Conservation (phyloP, 306 rosid species). For the Argentina anserina region DNA sequence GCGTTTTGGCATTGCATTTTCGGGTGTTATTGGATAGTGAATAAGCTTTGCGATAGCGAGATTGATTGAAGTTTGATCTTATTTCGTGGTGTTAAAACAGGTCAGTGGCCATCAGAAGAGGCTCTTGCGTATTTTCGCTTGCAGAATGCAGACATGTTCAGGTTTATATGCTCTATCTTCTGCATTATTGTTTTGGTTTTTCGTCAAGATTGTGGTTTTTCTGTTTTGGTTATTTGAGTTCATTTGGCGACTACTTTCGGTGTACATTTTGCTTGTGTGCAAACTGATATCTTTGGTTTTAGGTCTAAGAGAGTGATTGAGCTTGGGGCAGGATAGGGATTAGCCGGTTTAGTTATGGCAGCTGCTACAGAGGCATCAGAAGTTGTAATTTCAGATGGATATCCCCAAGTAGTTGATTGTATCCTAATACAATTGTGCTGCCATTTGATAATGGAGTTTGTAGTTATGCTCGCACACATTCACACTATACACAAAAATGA, state of each 20-base stretch:
- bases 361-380: slow-evolving; percentile 73
- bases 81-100: slow-evolving; percentile 37
- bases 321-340: slow-evolving; percentile 95
- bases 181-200: slow-evolving; percentile 15
- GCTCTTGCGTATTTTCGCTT: slow-evolving; percentile 84
- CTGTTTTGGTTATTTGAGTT: slow-evolving; percentile 16
- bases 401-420: slow-evolving; percentile 92
- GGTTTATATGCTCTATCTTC: slow-evolving; percentile 36
- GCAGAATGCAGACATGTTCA: slow-evolving; percentile 57
- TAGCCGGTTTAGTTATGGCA: slow-evolving; percentile 86
- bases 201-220: not conserved
- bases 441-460: not conserved
- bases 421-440: slow-evolving; percentile 36
- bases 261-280: slow-evolving; percentile 13
- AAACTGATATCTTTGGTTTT: slow-evolving; percentile 19
- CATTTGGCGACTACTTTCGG: slow-evolving; percentile 6
- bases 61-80: not conserved
- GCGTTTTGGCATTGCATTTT: not conserved
- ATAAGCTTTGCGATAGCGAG: not conserved
- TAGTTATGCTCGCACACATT: not conserved
- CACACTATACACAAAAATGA: not conserved
- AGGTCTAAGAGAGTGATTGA: slow-evolving; percentile 87
- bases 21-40: too few species aligned
- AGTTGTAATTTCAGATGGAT: slow-evolving; percentile 89
- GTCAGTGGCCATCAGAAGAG: slow-evolving; percentile 98